A percentile compares a stretch with the other conserved stretches of the same genome.
Conservation (phyloP, 2,329 filamentous ascomycete genomes). For the Immersiporthe knoxdaviesiana region DNA sequence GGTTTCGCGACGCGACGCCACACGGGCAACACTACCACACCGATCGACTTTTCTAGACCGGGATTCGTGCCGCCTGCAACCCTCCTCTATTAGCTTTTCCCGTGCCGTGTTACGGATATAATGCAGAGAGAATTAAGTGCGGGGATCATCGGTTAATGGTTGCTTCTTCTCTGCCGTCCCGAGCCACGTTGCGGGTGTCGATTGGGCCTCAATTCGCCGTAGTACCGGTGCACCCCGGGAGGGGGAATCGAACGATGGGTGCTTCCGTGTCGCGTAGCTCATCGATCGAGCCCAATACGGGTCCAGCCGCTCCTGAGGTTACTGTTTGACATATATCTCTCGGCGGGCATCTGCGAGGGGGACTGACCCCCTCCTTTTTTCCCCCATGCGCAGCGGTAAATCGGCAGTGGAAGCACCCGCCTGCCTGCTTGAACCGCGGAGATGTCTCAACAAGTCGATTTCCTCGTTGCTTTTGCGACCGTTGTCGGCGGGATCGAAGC, state of each 20-base stretch:
- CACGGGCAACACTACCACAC: conserved; percentile 14
- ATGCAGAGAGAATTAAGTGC: not conserved
- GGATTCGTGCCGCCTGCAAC: not conserved
- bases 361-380: not conserved
- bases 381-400: not conserved
- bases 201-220: conserved; percentile 25
- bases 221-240: conserved; percentile 18
- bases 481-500: conserved; percentile 52
- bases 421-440: not conserved
- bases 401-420: conserved; percentile 10
- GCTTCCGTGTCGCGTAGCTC: conserved; percentile 10
- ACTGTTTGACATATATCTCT: conserved; percentile 19
- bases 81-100: not conserved
- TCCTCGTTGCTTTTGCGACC: conserved; percentile 46
- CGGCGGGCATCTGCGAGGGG: conserved; percentile 17
- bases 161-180: conserved; percentile 1
- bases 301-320: not conserved
- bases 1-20: conserved; percentile 11
- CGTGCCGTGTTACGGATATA: conserved; percentile 4
- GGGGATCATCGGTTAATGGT: conserved; percentile 11
- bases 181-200: conserved; percentile 16
- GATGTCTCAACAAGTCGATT: conserved; percentile 33
- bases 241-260: conserved; percentile 27
- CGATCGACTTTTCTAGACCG: conserved; percentile 4
- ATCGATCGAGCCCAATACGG: conserved; percentile 21